These are phyloP conservation scores for Holtermanniella nyarrowii DNA, from an alignment of 768 basidiomycete species.

Conservation along the genomic window DNA sequence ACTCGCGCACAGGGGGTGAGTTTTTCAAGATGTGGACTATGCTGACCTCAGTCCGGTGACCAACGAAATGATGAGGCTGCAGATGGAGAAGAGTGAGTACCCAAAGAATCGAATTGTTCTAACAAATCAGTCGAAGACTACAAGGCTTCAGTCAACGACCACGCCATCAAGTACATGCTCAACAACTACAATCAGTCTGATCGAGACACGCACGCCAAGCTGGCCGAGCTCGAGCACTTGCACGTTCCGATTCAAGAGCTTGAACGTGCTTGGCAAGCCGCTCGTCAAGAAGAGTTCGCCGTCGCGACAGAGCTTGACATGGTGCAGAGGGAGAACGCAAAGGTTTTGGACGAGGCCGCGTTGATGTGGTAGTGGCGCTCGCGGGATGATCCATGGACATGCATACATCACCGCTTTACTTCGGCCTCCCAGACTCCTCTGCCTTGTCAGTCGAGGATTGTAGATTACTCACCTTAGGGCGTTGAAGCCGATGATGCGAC, in stretches of 20 bases:
- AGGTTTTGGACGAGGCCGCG: background rate
- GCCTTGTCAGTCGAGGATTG: background rate
- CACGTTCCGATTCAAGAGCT: background rate
- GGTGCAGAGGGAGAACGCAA: slow-evolving; percentile 2
- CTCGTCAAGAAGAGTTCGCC: background rate
- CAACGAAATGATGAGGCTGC: background rate
- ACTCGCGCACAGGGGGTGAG: background rate
- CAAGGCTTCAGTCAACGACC: background rate
- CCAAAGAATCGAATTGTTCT: background rate
- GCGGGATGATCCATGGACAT: background rate
- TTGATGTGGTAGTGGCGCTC: background rate
- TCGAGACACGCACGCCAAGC: too few species aligned
- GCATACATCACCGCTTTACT: background rate
- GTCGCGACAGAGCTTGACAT: background rate
- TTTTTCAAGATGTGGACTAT: background rate
- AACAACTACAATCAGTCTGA: background rate
- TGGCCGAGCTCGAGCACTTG: background rate
- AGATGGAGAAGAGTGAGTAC: background rate
- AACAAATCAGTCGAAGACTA: background rate
- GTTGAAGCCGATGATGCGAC: slow-evolving; percentile 30
- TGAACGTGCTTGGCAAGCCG: background rate
- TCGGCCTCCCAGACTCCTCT: background rate
- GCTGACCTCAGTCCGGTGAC: background rate
- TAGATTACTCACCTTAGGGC: slow-evolving; percentile 20
- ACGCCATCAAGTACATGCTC: background rate